Conservation (phyloP, 306 rosid species). For the Calophaca sinica region DNA sequence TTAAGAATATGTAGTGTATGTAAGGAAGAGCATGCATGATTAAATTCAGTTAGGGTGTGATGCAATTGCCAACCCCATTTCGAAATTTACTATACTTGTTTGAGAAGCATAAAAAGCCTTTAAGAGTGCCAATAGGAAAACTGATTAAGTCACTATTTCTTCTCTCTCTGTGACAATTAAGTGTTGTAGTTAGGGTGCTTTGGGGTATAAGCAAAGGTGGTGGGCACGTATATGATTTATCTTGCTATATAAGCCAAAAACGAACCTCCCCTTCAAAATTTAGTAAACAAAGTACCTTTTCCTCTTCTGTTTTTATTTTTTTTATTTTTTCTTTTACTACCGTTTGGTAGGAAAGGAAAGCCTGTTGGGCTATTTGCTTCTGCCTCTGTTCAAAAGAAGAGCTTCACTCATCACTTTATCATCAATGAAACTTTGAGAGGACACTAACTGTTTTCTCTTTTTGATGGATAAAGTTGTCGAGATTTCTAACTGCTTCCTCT, state of each 20-base stretch:
- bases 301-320: neutral
- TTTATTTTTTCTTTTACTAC: too few relatives aligned
- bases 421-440: slow-evolving; percentile 72
- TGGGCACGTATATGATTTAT: slow-evolving; percentile 72
- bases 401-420: slow-evolving; percentile 54
- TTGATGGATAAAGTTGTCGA: slow-evolving; percentile 45
- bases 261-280: slow-evolving; percentile 43
- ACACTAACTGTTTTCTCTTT: slow-evolving; percentile 66
- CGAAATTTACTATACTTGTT: slow-evolving; percentile 70
- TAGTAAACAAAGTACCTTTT: slow-evolving; percentile 46
- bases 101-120: slow-evolving; percentile 76
- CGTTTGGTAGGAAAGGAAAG: slow-evolving; percentile 67
- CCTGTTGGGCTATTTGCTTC: slow-evolving; percentile 46
- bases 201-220: slow-evolving; percentile 96
- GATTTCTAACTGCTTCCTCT: slow-evolving; percentile 39
- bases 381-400: slow-evolving; percentile 47
- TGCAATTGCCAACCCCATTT: slow-evolving; percentile 54
- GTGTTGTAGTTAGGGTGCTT: slow-evolving; percentile 88
- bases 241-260: slow-evolving; percentile 80
- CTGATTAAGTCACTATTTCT: slow-evolving; percentile 44
- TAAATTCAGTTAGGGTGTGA: slow-evolving; percentile 74
- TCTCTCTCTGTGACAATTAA: slow-evolving; percentile 56
- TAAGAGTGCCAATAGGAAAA: slow-evolving; percentile 47
- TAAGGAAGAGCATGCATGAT: slow-evolving; percentile 64
- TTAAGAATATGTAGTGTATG: slow-evolving; percentile 55